Percentiles rank a stretch among this genome's conserved stretches.
Conservation (phyloP, 345 rosid genomes). For the rapeseed (Brassica napus) region DNA sequence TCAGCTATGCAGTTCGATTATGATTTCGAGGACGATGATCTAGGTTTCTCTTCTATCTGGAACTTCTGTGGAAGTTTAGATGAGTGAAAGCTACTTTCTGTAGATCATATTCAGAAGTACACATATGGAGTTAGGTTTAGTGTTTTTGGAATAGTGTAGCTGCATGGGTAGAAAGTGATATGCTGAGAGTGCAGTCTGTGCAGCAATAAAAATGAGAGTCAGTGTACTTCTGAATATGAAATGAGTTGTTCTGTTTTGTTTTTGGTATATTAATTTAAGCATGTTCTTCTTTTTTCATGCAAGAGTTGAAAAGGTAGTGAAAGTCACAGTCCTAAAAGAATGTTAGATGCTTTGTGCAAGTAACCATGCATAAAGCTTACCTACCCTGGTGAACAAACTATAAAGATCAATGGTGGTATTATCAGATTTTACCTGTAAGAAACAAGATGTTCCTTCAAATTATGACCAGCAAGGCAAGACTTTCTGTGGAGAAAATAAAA, state of each 20-base stretch:
- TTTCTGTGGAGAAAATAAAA: constrained; percentile 5
- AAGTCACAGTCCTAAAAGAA: constrained; percentile 6
- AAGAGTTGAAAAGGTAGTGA: neutral
- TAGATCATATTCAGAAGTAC: constrained; percentile 32
- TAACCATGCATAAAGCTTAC: constrained; percentile 19
- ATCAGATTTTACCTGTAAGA: constrained; percentile 11
- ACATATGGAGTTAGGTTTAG: constrained; percentile 22
- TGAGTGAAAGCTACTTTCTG: constrained; percentile 10
- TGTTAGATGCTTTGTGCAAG: constrained; percentile 11
- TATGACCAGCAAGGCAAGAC: constrained; percentile 11
- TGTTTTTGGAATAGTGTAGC: constrained; percentile 18
- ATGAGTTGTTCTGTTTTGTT: constrained; percentile 22
- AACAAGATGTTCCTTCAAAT: constrained; percentile 7
- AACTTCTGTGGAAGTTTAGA: constrained; percentile 53
- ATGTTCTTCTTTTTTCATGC: constrained; percentile 7
- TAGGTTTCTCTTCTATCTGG: constrained; percentile 66
- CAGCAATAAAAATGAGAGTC: constrained; percentile 31
- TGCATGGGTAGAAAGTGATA: constrained; percentile 7
- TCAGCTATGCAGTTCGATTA: constrained; percentile 33
- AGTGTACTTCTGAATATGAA: constrained; percentile 33
- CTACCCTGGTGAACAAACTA: neutral
- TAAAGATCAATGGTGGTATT: neutral
- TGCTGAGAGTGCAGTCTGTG: constrained; percentile 25
- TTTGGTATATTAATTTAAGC: constrained; percentile 13
- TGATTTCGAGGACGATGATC: constrained; percentile 62